Evolutionary conservation across 2,329 filamentous ascomycete genomes (phyloP).

Genomic region (Fusarium oligoseptatum): DNA sequence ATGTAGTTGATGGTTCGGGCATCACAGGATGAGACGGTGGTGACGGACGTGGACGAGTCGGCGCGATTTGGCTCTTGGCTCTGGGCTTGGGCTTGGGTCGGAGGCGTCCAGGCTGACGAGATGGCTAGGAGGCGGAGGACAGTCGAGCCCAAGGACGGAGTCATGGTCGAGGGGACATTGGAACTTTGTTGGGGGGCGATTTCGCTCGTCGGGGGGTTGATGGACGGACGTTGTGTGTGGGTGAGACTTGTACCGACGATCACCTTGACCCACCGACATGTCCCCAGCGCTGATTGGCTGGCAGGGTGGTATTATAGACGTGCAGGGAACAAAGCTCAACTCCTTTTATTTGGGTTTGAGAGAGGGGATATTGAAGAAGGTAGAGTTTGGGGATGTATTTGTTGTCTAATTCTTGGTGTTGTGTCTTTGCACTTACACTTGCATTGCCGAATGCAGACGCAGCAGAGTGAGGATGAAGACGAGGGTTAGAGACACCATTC

Average conservation of each 20-base stretch:
- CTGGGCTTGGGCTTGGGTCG: slow-evolving; percentile 12
- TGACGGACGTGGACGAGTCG: slow-evolving; percentile 23
- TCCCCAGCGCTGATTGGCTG: slow-evolving; percentile 7
- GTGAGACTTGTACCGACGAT: slow-evolving; percentile 2
- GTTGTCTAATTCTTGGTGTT: background rate
- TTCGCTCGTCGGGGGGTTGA: background rate
- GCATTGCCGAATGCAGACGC: background rate
- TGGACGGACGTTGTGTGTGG: background rate
- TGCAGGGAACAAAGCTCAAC: background rate
- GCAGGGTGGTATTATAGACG: background rate
- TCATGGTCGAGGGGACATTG: slow-evolving; percentile 36
- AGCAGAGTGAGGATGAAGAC: background rate
- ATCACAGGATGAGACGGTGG: slow-evolving; percentile 57
- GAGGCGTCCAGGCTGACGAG: slow-evolving; percentile 13
- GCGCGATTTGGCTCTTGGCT: slow-evolving; percentile 12
- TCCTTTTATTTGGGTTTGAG: background rate
- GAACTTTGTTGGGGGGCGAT: background rate
- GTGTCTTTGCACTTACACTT: background rate
- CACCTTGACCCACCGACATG: background rate
- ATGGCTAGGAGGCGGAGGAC: slow-evolving; percentile 24
- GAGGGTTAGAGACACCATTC: background rate
- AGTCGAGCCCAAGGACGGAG: slow-evolving; percentile 37
- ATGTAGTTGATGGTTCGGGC: slow-evolving; percentile 83
- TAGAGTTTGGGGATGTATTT: background rate
- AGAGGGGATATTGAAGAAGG: background rate